Evolutionary conservation across 129 eudicot genomes (phyloP), one percentile per base, ranked within the genome.

Genomic region (Tagetes erecta): DNA sequence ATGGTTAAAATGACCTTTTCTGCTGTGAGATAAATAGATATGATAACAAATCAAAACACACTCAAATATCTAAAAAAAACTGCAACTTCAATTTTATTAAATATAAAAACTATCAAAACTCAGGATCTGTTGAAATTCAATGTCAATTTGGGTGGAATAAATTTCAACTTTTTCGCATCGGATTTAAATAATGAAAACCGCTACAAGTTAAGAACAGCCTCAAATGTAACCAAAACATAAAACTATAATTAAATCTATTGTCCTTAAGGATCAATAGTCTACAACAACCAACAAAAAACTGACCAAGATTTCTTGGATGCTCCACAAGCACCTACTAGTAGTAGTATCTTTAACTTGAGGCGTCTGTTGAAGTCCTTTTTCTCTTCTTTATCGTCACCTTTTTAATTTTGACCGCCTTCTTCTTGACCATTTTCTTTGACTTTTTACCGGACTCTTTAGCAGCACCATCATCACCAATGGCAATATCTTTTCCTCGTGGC

Each of bases 351-450:
- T 67, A 41, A 66, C 40, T 78, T 6, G 42, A 55, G 0, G 44
- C 59, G 0, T 79, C 83, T 37, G 78, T 2, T 6, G 9, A 4
- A 8, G 38, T 7, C 64, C 78, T 55, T 70, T 76, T 80, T 84
- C 77, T 86, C 83, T 65, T 85, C 80, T 69, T 72, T 64, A 36
- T 77, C 50, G 14, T 74, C 80, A 71, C 69, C 78, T 84, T 80
- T 81, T 64, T 71, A 75, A 85, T 76, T 83, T 79, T 87, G 10
- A 72, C 74, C 7, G 65, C 13, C 75, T 78, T 87, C 80, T 82
- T 82, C 83, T 82, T 92, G 31, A 88, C 65, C 65, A 39, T 75
- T 82, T 85, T 85, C 78, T 81, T 88, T 81, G 92, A 81, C 87
- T 94, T 94, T 86, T 84, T 92, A 40, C 84, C 84, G 1, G 88